phyloP scores from a whole-genome alignment of 768 basidiomycete species.

The Xerocomus brunneocitrinus region DNA sequence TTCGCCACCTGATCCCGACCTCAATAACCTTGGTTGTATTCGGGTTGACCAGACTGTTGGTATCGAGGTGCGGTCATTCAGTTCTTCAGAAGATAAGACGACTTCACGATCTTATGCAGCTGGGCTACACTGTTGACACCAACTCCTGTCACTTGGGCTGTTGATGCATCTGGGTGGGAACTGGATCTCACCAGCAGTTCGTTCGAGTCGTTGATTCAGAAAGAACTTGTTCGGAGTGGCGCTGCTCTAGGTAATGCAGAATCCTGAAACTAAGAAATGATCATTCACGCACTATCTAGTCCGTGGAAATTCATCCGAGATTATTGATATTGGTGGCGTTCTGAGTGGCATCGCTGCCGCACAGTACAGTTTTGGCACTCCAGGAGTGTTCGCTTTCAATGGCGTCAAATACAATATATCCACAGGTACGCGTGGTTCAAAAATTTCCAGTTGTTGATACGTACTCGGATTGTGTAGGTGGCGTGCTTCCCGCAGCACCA shows the following conservation, averaged over 20 bases:
- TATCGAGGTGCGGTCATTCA: conserved; percentile 11
- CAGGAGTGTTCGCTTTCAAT: neutral
- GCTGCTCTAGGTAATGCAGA: neutral
- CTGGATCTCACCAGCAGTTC: conserved; percentile 2
- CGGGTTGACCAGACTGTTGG: conserved; percentile 10
- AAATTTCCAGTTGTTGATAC: neutral
- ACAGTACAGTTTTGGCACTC: neutral
- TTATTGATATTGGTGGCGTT: conserved; percentile 4
- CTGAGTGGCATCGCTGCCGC: conserved; percentile 10
- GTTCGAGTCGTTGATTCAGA: conserved; percentile 1
- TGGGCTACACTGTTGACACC: conserved; percentile 13
- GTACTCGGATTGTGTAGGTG: neutral
- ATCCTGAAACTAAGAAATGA: neutral
- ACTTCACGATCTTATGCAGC: neutral
- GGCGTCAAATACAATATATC: conserved; percentile 7
- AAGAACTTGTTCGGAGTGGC: neutral
- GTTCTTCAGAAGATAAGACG: neutral
- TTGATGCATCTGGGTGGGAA: conserved; percentile 3
- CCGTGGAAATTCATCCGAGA: conserved; percentile 1
- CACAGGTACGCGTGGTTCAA: neutral
- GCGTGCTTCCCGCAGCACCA: neutral
- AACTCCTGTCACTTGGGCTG: neutral
- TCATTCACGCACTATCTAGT: neutral
- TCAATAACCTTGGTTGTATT: conserved; percentile 4
- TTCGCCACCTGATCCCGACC: neutral